Evolutionary conservation across 495 filamentous ascomycete species (phyloP), one percentile per base, ranked within the genome.

Genomic region (Pyronema domesticum): DNA sequence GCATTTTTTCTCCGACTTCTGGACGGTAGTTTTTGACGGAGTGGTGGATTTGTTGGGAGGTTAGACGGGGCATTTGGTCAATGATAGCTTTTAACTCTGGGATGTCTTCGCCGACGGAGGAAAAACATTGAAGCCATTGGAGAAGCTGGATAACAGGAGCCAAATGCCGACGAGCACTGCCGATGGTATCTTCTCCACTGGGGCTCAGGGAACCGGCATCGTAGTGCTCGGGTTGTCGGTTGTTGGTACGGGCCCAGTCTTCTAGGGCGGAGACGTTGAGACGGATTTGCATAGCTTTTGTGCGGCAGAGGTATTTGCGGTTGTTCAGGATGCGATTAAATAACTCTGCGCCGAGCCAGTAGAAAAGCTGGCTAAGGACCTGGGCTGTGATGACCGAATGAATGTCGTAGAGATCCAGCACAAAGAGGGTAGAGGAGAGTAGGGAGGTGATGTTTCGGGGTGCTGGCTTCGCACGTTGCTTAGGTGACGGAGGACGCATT

Each of bases 201-300:
- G 83, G 78, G 4, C 74, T 80, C 68, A 83, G 89, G 34, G 89
- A 85, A 7, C 89, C 91, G 55, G 86, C 82, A 65, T 99, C 91
- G 63, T 86, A 96, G 65, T 96, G 91, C 65, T 95, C 91, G 7
- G 91, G 89, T 59, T 93, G 80, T 13, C 93, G 80, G 62, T 94
- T 96, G 68, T 96, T 99, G 23, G 75, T 72, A 11, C 88, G 76
- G 1, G 89, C 91, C 91, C 91, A 99, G 64, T 99, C 91, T 67
- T 99, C 91, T 43, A 99, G 73, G 1, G 76, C 79, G 3, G 91
- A 96, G 23, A 96, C 80, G 65, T 99, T 99, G 86, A 99, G 95
- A 57, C 91, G 86, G 56, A 99, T 95, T 63, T 99, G 93, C 91
- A 99, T 96, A 6, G 91, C 91, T 67, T 99, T 99, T 11, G 91